Evolutionary conservation across 2,329 filamentous ascomycete genomes (phyloP).

Genomic region (Arthrobotrys conoides): DNA sequence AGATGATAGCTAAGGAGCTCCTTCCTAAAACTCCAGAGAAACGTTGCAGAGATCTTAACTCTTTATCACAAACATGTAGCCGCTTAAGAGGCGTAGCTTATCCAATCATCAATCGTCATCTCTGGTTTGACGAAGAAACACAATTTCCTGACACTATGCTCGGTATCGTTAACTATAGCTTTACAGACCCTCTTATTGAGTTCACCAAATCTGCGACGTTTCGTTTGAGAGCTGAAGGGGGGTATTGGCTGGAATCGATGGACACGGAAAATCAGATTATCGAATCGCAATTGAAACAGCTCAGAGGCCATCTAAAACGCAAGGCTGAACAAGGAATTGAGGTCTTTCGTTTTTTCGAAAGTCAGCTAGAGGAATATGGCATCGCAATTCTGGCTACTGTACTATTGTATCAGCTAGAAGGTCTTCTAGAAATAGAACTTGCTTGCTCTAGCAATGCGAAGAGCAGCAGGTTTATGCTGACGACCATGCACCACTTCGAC

Average conservation of each 20-base stretch:
- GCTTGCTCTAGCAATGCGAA: slow-evolving; percentile 18
- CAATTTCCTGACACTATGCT: slow-evolving; percentile 35
- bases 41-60: slow-evolving; percentile 11
- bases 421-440: slow-evolving; percentile 31
- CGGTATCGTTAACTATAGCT: slow-evolving; percentile 33
- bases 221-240: slow-evolving; percentile 26
- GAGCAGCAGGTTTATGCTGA: slow-evolving; percentile 39
- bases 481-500: slow-evolving; percentile 29
- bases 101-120: slow-evolving; percentile 35
- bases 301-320: slow-evolving; percentile 4
- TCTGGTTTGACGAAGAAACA: slow-evolving; percentile 36
- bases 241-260: slow-evolving; percentile 13
- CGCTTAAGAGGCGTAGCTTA: slow-evolving; percentile 27
- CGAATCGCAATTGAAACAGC: neutral
- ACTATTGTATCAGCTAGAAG: slow-evolving; percentile 30
- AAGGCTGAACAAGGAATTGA: slow-evolving; percentile 10
- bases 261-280: slow-evolving; percentile 30
- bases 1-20: slow-evolving; percentile 23
- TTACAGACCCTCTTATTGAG: slow-evolving; percentile 38
- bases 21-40: neutral
- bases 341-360: slow-evolving; percentile 31
- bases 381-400: slow-evolving; percentile 34
- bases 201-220: slow-evolving; percentile 35
- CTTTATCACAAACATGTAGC: slow-evolving; percentile 38
- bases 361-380: slow-evolving; percentile 35